Base-by-base conservation (phyloP, 768 basidiomycete genomes). In the Xerocomellus chrysenteron region DNA sequence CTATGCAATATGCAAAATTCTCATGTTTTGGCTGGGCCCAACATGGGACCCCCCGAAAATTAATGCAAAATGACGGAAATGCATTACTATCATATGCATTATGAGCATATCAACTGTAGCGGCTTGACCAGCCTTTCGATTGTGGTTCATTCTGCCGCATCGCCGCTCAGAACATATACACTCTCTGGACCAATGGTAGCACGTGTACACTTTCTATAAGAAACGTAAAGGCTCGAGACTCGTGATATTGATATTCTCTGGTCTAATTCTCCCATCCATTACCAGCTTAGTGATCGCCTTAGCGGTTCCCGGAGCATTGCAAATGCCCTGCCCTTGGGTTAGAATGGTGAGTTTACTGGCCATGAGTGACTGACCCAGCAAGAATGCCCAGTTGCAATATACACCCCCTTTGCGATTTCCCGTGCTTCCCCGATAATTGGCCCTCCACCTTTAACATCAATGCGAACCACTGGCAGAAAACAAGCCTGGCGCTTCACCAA, bases 271-370 rank as follows among this genome's bases (percentile, higher is more conserved):
- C 12, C 88, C 88, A 33, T 86, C 81, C 73, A 93, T 75, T 8
- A 94, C 73, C 17, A 90, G 72, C 68, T 92, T 89, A 14, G 83
- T 76, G 41, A 97, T 68, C 8, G 82, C 83, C 61, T 80, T 82
- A 2, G 87, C 94, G 4, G 92, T 94, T 5, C 90, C 93, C 0
- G 93, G 92, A 4, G 86, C 91, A 67, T 90, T 90, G 68, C 84
- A 90, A 41, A 90, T 86, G 0, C 89, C 88, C 88, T 88, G 53
- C 41, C 8, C 35, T 36, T 37, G 24, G 24, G 28, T 66, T 16
- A 66, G 51, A 39, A 47, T 32, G 46, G 35, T 32, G 35, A 46
- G 16, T 50, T 12, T 33, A 39, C 49, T 37, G 24, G 32, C n/a
- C 26, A 40, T n/a, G 50, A 45, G 32, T 11, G 37, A 74, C 82